phyloP scores from a whole-genome alignment of 176 grass and related monocot genomes.

The Zea mays region DNA sequence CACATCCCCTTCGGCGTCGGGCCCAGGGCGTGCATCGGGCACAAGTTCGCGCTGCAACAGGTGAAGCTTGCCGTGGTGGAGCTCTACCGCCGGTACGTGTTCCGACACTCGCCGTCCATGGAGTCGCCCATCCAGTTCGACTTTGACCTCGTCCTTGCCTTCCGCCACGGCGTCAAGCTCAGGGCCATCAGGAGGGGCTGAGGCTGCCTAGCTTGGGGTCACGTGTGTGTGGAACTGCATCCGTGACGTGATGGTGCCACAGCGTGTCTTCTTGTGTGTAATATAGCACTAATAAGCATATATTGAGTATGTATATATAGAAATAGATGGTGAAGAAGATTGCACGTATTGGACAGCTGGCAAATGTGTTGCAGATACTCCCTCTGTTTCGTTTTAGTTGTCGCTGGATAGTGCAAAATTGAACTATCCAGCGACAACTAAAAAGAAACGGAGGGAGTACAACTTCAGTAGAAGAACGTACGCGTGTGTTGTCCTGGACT shows the following conservation, averaged over 20 bases:
- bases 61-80: slow-evolving; percentile 76
- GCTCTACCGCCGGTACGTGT: slow-evolving; percentile 70
- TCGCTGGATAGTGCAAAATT: no score
- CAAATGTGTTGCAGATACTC: not conserved
- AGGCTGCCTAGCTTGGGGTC: not conserved
- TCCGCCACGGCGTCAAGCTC: slow-evolving; percentile 88
- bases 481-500: not conserved
- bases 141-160: slow-evolving; percentile 76
- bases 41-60: slow-evolving; percentile 85
- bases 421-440: no score
- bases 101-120: slow-evolving; percentile 77
- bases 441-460: no score
- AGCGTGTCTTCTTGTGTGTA: not conserved
- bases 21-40: slow-evolving; percentile 76
- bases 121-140: slow-evolving; percentile 82
- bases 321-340: not conserved
- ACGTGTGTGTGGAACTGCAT: not conserved
- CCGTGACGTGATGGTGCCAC: not conserved
- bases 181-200: slow-evolving; percentile 43
- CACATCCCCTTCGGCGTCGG: slow-evolving; percentile 88
- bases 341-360: not conserved
- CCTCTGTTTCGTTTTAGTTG: no score
- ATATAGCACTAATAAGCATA: not conserved
- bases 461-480: not conserved
- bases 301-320: not conserved